Evolutionary conservation across 768 basidiomycete species (phyloP), one percentile per base, ranked within the genome.

Genomic region (Hypholoma sublateritium): DNA sequence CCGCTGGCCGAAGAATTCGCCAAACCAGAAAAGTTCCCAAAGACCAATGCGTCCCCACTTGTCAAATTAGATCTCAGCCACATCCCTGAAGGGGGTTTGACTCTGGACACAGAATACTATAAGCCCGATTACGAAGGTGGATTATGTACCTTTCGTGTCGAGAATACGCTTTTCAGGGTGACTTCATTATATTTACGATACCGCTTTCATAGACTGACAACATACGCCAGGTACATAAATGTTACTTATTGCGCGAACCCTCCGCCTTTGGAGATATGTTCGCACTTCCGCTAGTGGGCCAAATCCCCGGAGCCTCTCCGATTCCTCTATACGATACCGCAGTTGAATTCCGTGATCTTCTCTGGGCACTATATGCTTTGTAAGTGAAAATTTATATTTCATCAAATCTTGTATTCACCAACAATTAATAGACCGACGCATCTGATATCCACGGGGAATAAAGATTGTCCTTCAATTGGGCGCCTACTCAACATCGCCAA

Each of bases 121-220:
- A 64, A 68, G 49, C 63, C 67, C 24, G 72, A 70, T 16, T 63
- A 60, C 5, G 69, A 72, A 34, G 77, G 79, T 25, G 84, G 81
- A n/a, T 82, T 83, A 60, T 82, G 80, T 62, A 71, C 85, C n/a
- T 77, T 89, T 59, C 75, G 76, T 50, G 82, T 85, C 13, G 82
- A 83, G 64, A 77, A 81, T 62, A 83, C 80, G 6, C 63, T 88
- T 53, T 88, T 89, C 71, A 87, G 82, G 70, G 87, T 88, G 63
- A 53, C 72, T 61, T 42, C 41, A 16, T 36, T 19, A 5, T 22
- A 34, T 51, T 14, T 53, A 19, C 42, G 55, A 36, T 49, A 19
- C n/a, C 45, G 50, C 28, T 45, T 19, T 28, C 50, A 34, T 52
- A 24, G 11, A 16, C 24, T 2, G 49, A 17, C 32, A 19, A 3